These are phyloP conservation scores for Aureoboletus auriporus DNA, from an alignment of 768 basidiomycete species.

Conservation along the genomic window DNA sequence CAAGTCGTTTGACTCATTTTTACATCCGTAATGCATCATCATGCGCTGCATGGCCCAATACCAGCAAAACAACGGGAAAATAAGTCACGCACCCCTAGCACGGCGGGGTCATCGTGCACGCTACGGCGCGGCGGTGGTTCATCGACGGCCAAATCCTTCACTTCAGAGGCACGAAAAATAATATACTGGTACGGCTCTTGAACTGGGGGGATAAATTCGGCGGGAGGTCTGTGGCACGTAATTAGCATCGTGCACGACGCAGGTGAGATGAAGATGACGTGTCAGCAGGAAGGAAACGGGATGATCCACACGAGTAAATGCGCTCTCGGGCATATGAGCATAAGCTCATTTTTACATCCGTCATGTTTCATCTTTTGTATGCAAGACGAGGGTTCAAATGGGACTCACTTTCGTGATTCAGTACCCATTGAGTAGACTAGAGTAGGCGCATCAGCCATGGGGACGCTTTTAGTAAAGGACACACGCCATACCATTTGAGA, in stretches of 20 bases:
- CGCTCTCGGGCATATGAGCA: conserved; percentile 39
- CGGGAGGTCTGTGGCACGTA: conserved; percentile 48
- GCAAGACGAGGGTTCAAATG: not conserved
- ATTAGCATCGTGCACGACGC: conserved; percentile 21
- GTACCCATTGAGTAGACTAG: conserved; percentile 86
- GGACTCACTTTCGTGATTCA: conserved; percentile 69
- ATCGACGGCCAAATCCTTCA: conserved; percentile 85
- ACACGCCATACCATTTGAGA: conserved; percentile 68
- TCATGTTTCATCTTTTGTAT: conserved; percentile 31
- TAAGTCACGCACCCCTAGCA: conserved; percentile 63
- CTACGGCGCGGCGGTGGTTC: conserved; percentile 55
- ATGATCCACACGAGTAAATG: conserved; percentile 50
- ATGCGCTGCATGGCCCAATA: conserved; percentile 8
- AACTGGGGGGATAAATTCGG: conserved; percentile 80
- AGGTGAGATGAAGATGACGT: not conserved
- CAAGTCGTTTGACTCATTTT: conserved; percentile 31
- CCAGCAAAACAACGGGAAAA: conserved; percentile 3
- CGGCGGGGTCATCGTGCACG: conserved; percentile 82
- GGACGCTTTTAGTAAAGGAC: not conserved
- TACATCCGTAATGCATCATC: conserved; percentile 48
- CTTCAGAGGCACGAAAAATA: conserved; percentile 87
- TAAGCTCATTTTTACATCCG: conserved; percentile 39
- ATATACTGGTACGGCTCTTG: conserved; percentile 86
- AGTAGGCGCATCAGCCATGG: not conserved
- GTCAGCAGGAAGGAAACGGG: conserved; percentile 69